Evolutionary conservation across 108 stramenopile genomes (phyloP).

Genomic region (Nitzschia sp.): DNA sequence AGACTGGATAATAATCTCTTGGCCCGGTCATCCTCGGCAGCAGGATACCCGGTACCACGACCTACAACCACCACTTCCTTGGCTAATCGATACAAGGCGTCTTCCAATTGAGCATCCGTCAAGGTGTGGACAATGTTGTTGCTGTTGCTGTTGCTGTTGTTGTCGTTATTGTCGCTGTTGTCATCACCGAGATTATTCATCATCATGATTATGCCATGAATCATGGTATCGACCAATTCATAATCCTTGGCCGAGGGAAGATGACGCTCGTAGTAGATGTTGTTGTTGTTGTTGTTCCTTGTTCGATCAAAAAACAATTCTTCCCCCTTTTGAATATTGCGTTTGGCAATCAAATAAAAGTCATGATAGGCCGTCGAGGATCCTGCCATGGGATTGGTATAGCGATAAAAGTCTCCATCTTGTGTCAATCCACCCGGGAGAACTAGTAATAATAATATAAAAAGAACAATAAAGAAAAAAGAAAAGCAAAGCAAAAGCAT

Average conservation of each 20-base stretch:
- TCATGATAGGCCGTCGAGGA: constrained; percentile 11
- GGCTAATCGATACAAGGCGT: constrained; percentile 7
- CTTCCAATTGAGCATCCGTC: constrained; percentile 12
- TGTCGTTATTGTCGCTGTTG: not conserved
- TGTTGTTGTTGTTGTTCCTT: not conserved
- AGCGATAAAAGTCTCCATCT: not conserved
- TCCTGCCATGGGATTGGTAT: constrained; percentile 10
- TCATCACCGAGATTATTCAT: too few species aligned
- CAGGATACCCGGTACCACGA: too few species aligned
- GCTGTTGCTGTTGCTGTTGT: not conserved
- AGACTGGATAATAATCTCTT: too few species aligned
- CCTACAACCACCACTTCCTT: not conserved
- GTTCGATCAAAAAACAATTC: constrained; percentile 24
- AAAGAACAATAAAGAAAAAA: not conserved
- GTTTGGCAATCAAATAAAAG: constrained; percentile 21
- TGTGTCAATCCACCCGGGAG: not conserved
- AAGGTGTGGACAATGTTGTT: not conserved
- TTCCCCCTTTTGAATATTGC: constrained; percentile 11
- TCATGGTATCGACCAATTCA: constrained; percentile 6
- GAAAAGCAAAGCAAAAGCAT: not conserved
- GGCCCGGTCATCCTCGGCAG: too few species aligned
- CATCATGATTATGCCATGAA: not conserved
- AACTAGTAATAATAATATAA: not conserved
- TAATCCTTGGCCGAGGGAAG: constrained; percentile 4
- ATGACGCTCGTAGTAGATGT: not conserved